These are phyloP conservation scores for Solanum microdontum DNA, from an alignment of 257 asterid genomes.

Conservation along the genomic window DNA sequence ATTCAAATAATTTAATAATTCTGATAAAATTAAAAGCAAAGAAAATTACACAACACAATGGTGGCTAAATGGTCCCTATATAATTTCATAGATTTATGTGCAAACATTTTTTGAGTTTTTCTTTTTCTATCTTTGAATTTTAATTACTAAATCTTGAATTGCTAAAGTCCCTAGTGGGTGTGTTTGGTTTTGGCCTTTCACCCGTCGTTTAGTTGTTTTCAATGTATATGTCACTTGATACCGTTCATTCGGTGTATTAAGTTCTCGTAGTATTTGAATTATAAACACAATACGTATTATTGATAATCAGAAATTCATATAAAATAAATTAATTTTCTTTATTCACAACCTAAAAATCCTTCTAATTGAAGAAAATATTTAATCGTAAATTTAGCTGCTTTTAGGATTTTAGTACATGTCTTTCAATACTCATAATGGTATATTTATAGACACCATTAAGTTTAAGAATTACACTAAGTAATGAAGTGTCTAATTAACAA, in stretches of 20 bases:
- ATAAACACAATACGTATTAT: no score
- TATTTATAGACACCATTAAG: not conserved
- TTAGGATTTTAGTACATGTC: no score
- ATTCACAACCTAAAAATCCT: no score
- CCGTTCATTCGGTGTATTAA: no score
- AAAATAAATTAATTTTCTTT: no score
- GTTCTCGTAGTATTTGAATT: not conserved
- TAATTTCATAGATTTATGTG: not conserved
- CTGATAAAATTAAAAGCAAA: not conserved
- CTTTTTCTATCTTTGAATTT: not conserved
- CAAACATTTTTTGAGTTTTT: not conserved
- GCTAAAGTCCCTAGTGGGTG: conserved; percentile 23
- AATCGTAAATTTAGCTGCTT: no score
- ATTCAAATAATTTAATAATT: not conserved
- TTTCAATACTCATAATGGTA: no score
- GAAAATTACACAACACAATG: conserved; percentile 1
- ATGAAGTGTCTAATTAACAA: not conserved
- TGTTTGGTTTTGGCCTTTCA: conserved; percentile 27
- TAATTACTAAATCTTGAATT: not conserved
- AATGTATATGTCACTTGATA: not conserved
- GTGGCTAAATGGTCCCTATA: conserved; percentile 6
- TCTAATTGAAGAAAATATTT: no score
- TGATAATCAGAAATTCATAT: no score
- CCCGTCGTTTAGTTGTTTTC: conserved; percentile 26
- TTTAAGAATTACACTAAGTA: not conserved